Conservation (phyloP, 306 rosid species). For the Astragalus glycyphyllos region DNA sequence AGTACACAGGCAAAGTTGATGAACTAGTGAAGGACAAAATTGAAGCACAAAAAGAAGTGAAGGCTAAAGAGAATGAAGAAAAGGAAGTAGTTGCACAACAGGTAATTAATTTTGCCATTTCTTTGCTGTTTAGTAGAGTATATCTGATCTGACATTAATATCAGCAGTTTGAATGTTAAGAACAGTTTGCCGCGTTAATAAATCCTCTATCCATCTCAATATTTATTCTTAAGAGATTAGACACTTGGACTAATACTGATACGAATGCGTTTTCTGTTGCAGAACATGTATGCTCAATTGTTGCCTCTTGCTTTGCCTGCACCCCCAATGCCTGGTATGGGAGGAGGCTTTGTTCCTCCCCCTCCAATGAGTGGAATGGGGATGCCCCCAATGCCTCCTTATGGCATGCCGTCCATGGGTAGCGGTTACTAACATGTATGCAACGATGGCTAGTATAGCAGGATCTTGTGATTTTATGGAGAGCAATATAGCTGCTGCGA, state of each 20-base stretch:
- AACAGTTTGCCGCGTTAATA: conserved; percentile 21
- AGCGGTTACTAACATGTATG: conserved; percentile 65
- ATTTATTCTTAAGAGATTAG: conserved; percentile 20
- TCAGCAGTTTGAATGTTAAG: conserved; percentile 21
- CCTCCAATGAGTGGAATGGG: conserved; percentile 91
- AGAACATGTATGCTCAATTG: conserved; percentile 99
- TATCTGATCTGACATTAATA: conserved; percentile 19
- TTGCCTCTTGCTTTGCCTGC: conserved; percentile 99
- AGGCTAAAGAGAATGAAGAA: conserved; percentile 88
- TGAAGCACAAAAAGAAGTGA: conserved; percentile 75
- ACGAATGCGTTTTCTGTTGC: conserved; percentile 53
- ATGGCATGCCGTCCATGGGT: conserved; percentile 99
- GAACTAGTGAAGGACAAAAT: conserved; percentile 90
- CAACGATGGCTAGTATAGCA: conserved; percentile 27
- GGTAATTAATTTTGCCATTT: conserved; percentile 55
- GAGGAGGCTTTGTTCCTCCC: conserved; percentile 75
- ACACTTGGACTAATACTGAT: conserved; percentile 20
- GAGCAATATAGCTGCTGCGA: conserved; percentile 52
- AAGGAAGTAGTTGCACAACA: conserved; percentile 95
- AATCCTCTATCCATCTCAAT: background rate
- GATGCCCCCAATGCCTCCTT: conserved; percentile 99
- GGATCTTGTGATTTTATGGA: conserved; percentile 35
- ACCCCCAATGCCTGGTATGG: conserved; percentile 95
- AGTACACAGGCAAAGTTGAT: conserved; percentile 96
- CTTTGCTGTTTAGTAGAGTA: background rate